Evolutionary conservation across 345 rosid species (phyloP).

Genomic region (Aethionema arabicum): DNA sequence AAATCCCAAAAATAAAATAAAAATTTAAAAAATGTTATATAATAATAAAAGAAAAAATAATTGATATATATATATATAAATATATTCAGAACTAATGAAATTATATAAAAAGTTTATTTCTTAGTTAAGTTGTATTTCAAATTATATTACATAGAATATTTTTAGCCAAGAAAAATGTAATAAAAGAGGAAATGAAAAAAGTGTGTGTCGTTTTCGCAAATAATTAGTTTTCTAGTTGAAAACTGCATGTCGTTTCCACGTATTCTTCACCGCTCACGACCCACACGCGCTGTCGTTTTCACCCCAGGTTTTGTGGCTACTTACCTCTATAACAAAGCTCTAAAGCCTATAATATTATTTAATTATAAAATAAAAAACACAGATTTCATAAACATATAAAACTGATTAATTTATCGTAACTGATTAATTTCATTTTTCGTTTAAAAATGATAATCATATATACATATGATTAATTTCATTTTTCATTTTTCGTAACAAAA

Average conservation of each 20-base stretch:
- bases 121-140: neutral
- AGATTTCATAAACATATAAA: no score
- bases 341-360: neutral
- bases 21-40: neutral
- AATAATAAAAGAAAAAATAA: neutral
- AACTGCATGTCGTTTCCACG: constrained; percentile 19
- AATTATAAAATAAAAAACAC: no score
- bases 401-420: no score
- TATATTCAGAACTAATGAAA: neutral
- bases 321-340: neutral
- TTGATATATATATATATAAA: neutral
- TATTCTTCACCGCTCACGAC: neutral
- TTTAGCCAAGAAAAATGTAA: neutral
- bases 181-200: constrained; percentile 2
- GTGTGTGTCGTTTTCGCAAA: constrained; percentile 19
- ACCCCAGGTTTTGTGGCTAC: constrained; percentile 5
- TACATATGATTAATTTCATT: no score
- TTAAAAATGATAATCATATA: no score
- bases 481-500: no score
- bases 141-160: no score
- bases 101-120: neutral
- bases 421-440: no score
- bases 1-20: constrained; percentile 7
- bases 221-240: constrained; percentile 17
- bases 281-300: constrained; percentile 21